These are phyloP conservation scores for Scenedesmus sp. DNA, from an alignment of 163 green algal genomes.

Conservation along the genomic window DNA sequence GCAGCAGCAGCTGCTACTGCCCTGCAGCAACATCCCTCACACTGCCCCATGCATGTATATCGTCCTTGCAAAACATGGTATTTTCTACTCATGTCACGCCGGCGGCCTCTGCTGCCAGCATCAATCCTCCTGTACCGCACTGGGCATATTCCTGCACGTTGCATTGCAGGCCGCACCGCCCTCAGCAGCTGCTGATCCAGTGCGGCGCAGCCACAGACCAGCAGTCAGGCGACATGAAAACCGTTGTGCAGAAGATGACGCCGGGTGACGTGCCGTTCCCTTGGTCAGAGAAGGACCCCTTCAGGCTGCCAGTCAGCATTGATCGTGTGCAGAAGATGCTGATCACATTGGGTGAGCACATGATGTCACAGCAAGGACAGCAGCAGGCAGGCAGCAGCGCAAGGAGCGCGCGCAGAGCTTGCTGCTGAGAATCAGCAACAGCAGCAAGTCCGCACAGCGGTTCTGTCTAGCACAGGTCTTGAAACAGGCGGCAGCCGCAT, in stretches of 20 bases:
- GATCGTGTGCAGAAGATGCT: slow-evolving; percentile 73
- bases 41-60: background rate
- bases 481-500: too few relatives aligned
- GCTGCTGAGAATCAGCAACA: too few relatives aligned
- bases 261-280: slow-evolving; percentile 71
- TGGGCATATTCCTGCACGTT: too few relatives aligned
- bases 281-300: slow-evolving; percentile 76
- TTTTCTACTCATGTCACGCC: too few relatives aligned
- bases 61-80: too few relatives aligned
- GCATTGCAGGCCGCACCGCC: slow-evolving; percentile 15
- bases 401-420: too few relatives aligned
- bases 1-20: background rate
- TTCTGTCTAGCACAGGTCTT: too few relatives aligned
- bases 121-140: background rate
- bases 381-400: background rate
- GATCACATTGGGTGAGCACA: slow-evolving; percentile 59
- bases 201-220: slow-evolving; percentile 34
- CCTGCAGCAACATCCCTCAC: background rate
- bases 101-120: too few relatives aligned
- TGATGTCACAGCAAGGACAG: background rate
- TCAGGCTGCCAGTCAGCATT: slow-evolving; percentile 72
- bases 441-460: too few relatives aligned
- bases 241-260: slow-evolving; percentile 67
- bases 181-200: background rate
- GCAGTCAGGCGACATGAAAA: slow-evolving; percentile 58